Conservation (phyloP, 805 yeast species). For the Yamadazyma scolyti region DNA sequence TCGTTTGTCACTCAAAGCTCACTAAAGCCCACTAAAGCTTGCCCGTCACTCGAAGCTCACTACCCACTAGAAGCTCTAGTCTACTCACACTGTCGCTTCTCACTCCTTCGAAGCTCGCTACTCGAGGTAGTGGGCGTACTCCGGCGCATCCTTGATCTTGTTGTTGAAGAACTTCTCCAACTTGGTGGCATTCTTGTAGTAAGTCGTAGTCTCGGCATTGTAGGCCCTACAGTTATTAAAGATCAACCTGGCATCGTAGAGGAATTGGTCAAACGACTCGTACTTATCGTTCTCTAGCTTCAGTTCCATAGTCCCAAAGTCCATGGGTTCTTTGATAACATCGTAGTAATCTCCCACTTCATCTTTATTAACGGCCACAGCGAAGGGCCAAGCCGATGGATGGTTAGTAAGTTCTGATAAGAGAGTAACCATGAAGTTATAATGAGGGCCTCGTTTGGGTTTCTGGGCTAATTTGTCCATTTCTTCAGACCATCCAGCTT, state of each 20-base stretch:
- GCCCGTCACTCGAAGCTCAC: too few relatives aligned
- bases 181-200: constrained; percentile 90
- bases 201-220: constrained; percentile 92
- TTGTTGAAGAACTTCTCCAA: constrained; percentile 83
- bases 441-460: constrained; percentile 93
- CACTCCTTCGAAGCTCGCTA: too few relatives aligned
- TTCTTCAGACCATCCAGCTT: constrained; percentile 97
- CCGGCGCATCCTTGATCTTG: constrained; percentile 87
- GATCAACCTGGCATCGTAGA: constrained; percentile 81
- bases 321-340: constrained; percentile 98
- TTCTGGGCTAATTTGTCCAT: constrained; percentile 96
- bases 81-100: too few relatives aligned
- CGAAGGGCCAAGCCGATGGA: constrained; percentile 98
- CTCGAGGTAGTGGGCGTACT: constrained; percentile 79
- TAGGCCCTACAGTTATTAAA: constrained; percentile 90
- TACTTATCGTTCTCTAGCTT: constrained; percentile 90
- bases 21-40: too few relatives aligned
- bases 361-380: constrained; percentile 85
- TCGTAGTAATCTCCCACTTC: constrained; percentile 97
- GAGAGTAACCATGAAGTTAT: constrained; percentile 86
- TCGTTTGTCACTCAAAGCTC: too few relatives aligned
- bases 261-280: constrained; percentile 84
- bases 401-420: constrained; percentile 88
- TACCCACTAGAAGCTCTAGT: too few relatives aligned
- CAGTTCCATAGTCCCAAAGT: constrained; percentile 89